Evolutionary conservation across 2,329 filamentous ascomycete genomes (phyloP), one percentile per base, ranked within the genome.

Genomic region (Didymella sp.): DNA sequence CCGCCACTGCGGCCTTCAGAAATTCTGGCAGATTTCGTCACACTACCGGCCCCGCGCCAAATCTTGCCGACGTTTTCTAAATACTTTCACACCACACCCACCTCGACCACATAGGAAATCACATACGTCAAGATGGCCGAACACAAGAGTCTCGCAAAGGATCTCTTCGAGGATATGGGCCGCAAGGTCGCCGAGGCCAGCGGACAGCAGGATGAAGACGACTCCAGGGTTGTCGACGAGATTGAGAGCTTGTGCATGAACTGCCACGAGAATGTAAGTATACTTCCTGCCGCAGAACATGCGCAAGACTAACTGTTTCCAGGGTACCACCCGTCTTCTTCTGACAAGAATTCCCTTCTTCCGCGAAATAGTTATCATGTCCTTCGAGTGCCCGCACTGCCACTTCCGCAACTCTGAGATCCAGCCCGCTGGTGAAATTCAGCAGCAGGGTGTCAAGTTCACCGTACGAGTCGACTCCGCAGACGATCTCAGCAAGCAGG

Each of bases 361-460:
- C 82, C 92, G 92, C 80, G 94, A 99, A 77, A 88, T 99, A 62
- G 92, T 99, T 70, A 86, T 99, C 77, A 96, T 97, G 88, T 98
- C 94, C 61, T 99, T 99, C 78, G 85, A 86, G 64, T 99, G 95
- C 82, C 87, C 91, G 6, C 87, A 97, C 78, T 99, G 95, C 80
- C 82, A 87, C 73, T 89, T 94, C 78, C 87, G 89, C 64, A 96
- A 98, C 81, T 93, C 93, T 76, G 94, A 97, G 70, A 90, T 99
- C 68, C 94, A 97, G 75, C 88, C 93, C 8, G 95, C 95, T 25
- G 92, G 92, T 60, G 87, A 92, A 68, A 94, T 98, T 60, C 95
- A 98, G 79, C 89, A 92, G 68, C 91, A 91, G 70, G 95, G 95
- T 51, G 84, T 87, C 19, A 91, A 89, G 74, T 96, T 94, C 78